Evolutionary conservation across 208 protist species (phyloP).

Genomic region (Angomonas ambiguus): DNA sequence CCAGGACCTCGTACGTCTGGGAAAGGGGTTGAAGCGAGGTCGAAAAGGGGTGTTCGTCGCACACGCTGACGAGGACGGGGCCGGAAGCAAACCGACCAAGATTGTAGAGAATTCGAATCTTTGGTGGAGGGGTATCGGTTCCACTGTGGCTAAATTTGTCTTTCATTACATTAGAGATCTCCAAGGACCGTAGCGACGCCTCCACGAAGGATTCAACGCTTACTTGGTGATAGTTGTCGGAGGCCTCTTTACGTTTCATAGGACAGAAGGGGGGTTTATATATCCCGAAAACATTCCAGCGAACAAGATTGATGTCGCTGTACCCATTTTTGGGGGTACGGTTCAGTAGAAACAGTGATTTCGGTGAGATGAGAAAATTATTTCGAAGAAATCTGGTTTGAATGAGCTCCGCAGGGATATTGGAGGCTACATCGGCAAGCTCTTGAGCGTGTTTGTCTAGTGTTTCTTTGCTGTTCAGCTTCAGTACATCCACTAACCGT

Average conservation of each 20-base stretch:
- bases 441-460: conserved; percentile 58
- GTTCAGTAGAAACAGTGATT: conserved; percentile 47
- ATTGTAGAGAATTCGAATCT: conserved; percentile 77
- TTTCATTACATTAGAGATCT: conserved; percentile 37
- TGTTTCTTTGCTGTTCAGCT: conserved; percentile 48
- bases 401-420: conserved; percentile 45
- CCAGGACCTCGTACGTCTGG: conserved; percentile 77
- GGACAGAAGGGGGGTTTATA: conserved; percentile 90
- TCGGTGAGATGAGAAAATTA: conserved; percentile 71
- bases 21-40: conserved; percentile 41
- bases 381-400: conserved; percentile 81
- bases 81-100: conserved; percentile 62
- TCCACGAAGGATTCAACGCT: conserved; percentile 78
- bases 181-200: conserved; percentile 50
- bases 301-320: conserved; percentile 17
- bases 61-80: conserved; percentile 63
- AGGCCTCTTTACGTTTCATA: conserved; percentile 63
- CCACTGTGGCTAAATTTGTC: conserved; percentile 11
- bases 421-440: conserved; percentile 33
- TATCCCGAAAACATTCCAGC: conserved; percentile 60
- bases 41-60: conserved; percentile 32
- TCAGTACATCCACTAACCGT: conserved; percentile 69
- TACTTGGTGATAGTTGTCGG: conserved; percentile 73
- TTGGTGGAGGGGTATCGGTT: conserved; percentile 18
- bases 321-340: background rate